Evolutionary conservation across 345 rosid species (phyloP).

Genomic region (Toxicodendron radicans): DNA sequence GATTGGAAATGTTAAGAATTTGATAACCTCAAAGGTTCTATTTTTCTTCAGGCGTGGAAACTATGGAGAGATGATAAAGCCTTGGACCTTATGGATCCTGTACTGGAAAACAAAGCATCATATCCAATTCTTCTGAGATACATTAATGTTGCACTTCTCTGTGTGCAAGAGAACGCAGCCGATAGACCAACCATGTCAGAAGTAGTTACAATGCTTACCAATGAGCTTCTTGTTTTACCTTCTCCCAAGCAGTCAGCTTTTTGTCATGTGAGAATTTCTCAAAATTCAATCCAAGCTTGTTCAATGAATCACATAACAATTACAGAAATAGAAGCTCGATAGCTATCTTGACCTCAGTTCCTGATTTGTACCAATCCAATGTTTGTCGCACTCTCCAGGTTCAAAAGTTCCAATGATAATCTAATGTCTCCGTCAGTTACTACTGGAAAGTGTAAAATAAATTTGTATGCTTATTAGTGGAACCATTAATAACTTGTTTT

Average conservation of each 20-base stretch:
- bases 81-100: neutral
- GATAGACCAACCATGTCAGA: conserved; percentile 33
- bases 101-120: neutral
- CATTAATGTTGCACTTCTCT: conserved; percentile 18
- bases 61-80: neutral
- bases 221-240: conserved; percentile 5
- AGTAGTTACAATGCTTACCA: conserved; percentile 22
- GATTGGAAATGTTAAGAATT: no score
- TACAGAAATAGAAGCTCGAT: no score
- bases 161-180: conserved; percentile 23
- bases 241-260: conserved; percentile 27
- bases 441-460: no score
- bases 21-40: no score
- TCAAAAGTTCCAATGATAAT: no score
- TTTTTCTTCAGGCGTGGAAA: neutral
- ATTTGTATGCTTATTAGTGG: no score
- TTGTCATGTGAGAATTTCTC: neutral
- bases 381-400: no score
- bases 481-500: no score
- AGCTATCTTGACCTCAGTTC: no score
- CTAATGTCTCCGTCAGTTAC: no score
- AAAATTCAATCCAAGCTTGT: neutral
- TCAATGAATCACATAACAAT: no score
- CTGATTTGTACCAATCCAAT: no score
- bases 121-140: neutral